These are phyloP conservation scores for Fusarium illudens DNA, from an alignment of 2,329 filamentous ascomycete genomes.

Conservation along the genomic window DNA sequence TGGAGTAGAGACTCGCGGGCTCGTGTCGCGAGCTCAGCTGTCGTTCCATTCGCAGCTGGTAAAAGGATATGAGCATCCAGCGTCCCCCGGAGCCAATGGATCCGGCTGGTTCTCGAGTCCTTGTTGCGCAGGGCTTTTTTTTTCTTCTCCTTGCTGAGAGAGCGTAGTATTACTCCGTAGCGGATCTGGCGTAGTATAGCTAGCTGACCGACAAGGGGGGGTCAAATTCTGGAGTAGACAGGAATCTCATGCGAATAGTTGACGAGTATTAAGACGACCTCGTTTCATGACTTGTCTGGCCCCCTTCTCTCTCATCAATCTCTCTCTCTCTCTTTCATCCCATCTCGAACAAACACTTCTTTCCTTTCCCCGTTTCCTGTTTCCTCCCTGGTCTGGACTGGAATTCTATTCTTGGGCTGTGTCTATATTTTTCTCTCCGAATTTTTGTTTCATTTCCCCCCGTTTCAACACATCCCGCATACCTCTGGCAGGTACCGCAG, in stretches of 20 bases:
- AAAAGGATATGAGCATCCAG: conserved; percentile 4
- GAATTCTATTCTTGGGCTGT: conserved; percentile 20
- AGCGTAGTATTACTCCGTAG: conserved; percentile 1
- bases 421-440: conserved; percentile 13
- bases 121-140: conserved; percentile 9
- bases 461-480: conserved; percentile 35
- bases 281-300: conserved; percentile 22
- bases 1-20: conserved; percentile 8
- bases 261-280: conserved; percentile 15
- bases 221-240: not conserved
- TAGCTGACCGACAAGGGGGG: not conserved
- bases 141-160: not conserved
- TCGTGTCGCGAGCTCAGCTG: conserved; percentile 9
- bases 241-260: conserved; percentile 4
- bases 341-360: conserved; percentile 8
- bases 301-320: conserved; percentile 5
- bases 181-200: not conserved
- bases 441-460: conserved; percentile 1
- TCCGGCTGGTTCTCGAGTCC: not conserved
- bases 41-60: conserved; percentile 28
- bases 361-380: not conserved
- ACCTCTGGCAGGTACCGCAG: conserved; percentile 37
- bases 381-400: conserved; percentile 31
- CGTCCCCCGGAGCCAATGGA: conserved; percentile 20
- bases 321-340: conserved; percentile 25